phyloP scores from a whole-genome alignment of 2,329 filamentous ascomycete genomes.

The Emericellopsis atlantica region DNA sequence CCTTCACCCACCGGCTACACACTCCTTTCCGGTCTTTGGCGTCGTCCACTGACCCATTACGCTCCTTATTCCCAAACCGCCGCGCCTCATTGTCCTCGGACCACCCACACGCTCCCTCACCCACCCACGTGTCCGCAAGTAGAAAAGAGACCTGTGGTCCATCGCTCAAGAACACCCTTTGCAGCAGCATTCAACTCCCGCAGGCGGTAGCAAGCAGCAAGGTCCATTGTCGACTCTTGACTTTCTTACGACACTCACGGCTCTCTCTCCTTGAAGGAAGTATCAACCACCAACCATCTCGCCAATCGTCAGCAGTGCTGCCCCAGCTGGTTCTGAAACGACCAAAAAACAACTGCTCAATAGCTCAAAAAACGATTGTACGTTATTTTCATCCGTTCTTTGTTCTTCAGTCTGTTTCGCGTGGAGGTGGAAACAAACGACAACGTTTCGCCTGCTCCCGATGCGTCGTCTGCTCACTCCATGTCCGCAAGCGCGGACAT shows the following conservation, averaged over 20 bases:
- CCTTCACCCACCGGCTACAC: not conserved
- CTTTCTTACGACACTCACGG: too few species aligned
- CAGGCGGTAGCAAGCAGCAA: too few species aligned
- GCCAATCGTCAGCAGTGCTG: not conserved
- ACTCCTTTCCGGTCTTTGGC: not conserved
- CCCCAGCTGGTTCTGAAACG: constrained; percentile 1
- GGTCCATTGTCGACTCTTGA: too few species aligned
- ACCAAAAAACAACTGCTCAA: not conserved
- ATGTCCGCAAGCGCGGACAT: too few species aligned
- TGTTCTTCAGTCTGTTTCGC: too few species aligned
- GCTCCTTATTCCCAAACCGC: not conserved
- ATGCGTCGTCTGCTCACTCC: too few species aligned
- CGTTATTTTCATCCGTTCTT: too few species aligned
- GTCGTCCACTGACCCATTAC: not conserved
- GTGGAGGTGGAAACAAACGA: too few species aligned
- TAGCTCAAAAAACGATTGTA: too few species aligned
- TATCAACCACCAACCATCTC: not conserved
- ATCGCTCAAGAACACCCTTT: not conserved
- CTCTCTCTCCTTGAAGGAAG: too few species aligned
- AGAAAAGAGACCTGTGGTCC: not conserved
- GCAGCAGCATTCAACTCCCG: not conserved
- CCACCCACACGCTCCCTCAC: not conserved
- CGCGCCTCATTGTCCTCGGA: not conserved
- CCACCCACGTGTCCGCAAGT: not conserved
- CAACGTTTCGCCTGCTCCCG: too few species aligned